Evolutionary conservation across 306 rosid species (phyloP), one percentile per base, ranked within the genome.

Genomic region (Malus orientalis): DNA sequence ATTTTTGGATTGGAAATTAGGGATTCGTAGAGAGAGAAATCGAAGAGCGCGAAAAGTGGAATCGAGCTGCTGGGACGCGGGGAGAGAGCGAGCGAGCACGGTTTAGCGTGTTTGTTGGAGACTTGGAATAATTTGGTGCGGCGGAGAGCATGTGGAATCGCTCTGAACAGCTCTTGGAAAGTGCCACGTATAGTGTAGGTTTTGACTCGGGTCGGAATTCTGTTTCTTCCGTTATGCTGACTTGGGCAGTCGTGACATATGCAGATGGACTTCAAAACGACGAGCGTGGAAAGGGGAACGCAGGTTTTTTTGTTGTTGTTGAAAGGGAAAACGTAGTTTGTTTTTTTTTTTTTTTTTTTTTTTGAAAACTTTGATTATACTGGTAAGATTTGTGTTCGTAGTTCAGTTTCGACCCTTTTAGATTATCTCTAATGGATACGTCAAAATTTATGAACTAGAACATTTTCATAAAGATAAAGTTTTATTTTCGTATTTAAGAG

Each of bases 341-440:
- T 4, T 33, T 33, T 33, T 33, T 32, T 1, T n/a, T n/a, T n/a
- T n/a, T n/a, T n/a, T n/a, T n/a, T n/a, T 1, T 5, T 33, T 33
- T 33, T 33, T 33, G 38, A 36, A 36, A 36, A 36, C 9, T 36
- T 36, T 7, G 40, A 36, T 36, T 7, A 36, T 36, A 6, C 9
- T 36, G 2, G 40, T 36, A 9, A 6, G 8, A 6, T 36, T 36
- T 36, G 40, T 36, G 40, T 36, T 36, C 9, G 40, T 36, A 36
- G 0, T 36, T 36, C 6, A 6, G 40, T 36, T 6, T 36, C 7
- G 38, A 33, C 1, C 1, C 5, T 33, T 5, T 33, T 33, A 7
- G 2, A 6, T 0, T 0, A 36, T 36, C 9, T 36, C 1, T 6
- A 6, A 36, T 1, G 1, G 2, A 36, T 6, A 36, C 6, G 2